phyloP scores from a whole-genome alignment of 2,329 filamentous ascomycete species.

The Elsinoe ampelina region DNA sequence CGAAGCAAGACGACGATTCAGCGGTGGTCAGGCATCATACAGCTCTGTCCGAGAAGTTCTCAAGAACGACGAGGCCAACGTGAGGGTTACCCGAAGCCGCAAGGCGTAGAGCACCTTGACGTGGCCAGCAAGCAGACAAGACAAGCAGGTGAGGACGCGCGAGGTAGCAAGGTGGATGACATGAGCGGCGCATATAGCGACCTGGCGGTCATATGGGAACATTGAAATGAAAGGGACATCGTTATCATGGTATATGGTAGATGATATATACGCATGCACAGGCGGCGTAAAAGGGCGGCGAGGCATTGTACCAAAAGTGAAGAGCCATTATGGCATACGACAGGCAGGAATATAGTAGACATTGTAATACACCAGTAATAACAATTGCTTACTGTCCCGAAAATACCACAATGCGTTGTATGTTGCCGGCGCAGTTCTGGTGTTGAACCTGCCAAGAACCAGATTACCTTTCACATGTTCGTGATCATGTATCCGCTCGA shows the following conservation, averaged over 20 bases:
- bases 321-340: constrained; percentile 2
- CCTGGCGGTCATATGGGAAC: background rate
- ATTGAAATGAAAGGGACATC: background rate
- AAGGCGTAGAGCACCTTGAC: constrained; percentile 49
- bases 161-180: background rate
- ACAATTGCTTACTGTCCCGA: background rate
- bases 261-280: constrained; percentile 8
- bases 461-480: background rate
- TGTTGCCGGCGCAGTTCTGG: background rate
- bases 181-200: background rate
- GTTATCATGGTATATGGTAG: background rate
- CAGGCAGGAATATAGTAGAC: constrained; percentile 3
- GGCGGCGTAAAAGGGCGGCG: background rate
- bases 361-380: constrained; percentile 4
- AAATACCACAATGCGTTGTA: no score
- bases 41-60: constrained; percentile 20
- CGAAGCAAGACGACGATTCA: constrained; percentile 44
- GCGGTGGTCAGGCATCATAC: constrained; percentile 31
- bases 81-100: constrained; percentile 55
- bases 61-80: constrained; percentile 45
- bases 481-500: background rate
- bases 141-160: background rate
- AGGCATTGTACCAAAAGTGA: constrained; percentile 11
- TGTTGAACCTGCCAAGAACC: background rate
- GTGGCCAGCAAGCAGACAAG: background rate